Percentiles rank a stretch among this genome's conserved stretches.
phyloP scores from a whole-genome alignment of 495 filamentous ascomycete genomes.

The Aspergillus funiculosus region DNA sequence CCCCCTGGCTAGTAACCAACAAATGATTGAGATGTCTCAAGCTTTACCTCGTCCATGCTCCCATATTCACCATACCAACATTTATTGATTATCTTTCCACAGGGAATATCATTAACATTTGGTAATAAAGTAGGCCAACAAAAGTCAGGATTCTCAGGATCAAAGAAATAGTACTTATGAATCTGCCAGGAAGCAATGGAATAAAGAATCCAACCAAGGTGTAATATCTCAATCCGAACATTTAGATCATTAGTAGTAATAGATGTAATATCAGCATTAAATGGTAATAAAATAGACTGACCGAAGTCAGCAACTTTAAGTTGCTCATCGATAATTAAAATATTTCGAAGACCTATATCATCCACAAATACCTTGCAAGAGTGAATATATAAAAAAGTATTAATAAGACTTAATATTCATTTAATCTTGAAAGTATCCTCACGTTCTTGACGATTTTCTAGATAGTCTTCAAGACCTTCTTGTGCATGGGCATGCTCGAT shows the following conservation, averaged over 20 bases:
- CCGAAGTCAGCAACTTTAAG: slow-evolving; percentile 15
- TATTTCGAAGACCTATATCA: slow-evolving; percentile 16
- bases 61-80: slow-evolving; percentile 15
- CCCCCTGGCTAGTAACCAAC: too few relatives aligned
- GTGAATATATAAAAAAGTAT: slow-evolving; percentile 12
- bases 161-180: slow-evolving; percentile 20
- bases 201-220: slow-evolving; percentile 19
- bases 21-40: too few relatives aligned
- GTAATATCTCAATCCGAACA: slow-evolving; percentile 17
- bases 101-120: slow-evolving; percentile 15
- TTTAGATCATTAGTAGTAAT: slow-evolving; percentile 11
- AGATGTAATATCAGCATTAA: slow-evolving; percentile 13
- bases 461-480: slow-evolving; percentile 16
- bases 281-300: slow-evolving; percentile 14
- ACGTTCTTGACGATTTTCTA: slow-evolving; percentile 7
- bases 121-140: slow-evolving; percentile 15
- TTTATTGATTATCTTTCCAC: slow-evolving; percentile 13
- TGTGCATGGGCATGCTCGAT: slow-evolving; percentile 16
- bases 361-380: slow-evolving; percentile 16
- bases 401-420: slow-evolving; percentile 13
- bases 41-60: slow-evolving; percentile 12
- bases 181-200: slow-evolving; percentile 16
- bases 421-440: slow-evolving; percentile 10
- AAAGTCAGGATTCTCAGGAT: slow-evolving; percentile 14
- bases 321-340: slow-evolving; percentile 10